Conservation (phyloP, 2,329 filamentous ascomycete species). For the Colletotrichum gigasporum region DNA sequence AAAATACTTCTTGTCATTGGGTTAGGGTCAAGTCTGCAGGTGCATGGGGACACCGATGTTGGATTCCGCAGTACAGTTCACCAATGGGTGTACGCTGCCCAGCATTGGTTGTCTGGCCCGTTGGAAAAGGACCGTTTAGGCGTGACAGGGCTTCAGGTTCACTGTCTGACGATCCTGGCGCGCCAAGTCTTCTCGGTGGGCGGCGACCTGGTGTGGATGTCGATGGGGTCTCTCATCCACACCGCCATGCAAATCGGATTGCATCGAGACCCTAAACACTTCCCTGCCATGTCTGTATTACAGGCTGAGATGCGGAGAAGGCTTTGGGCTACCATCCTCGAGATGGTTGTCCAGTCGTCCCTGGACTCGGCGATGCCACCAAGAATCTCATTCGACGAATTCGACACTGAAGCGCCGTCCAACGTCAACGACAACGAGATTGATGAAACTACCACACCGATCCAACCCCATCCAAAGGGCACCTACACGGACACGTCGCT, state of each 20-base stretch:
- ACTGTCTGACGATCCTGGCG: slow-evolving; percentile 49
- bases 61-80: slow-evolving; percentile 40
- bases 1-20: slow-evolving; percentile 52
- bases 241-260: slow-evolving; percentile 56
- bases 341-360: slow-evolving; percentile 48
- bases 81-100: slow-evolving; percentile 51
- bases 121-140: slow-evolving; percentile 44
- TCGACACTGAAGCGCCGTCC: slow-evolving; percentile 47
- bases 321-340: slow-evolving; percentile 54
- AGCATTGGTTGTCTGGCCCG: slow-evolving; percentile 51
- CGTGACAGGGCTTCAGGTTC: slow-evolving; percentile 48
- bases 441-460: slow-evolving; percentile 23
- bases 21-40: slow-evolving; percentile 47
- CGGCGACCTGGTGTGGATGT: slow-evolving; percentile 52
- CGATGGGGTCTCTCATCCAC: slow-evolving; percentile 50
- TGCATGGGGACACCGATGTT: slow-evolving; percentile 35
- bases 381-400: slow-evolving; percentile 49
- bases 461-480: slow-evolving; percentile 36
- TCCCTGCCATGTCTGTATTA: slow-evolving; percentile 45
- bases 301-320: slow-evolving; percentile 50
- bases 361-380: slow-evolving; percentile 51
- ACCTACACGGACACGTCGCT: slow-evolving; percentile 45
- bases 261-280: slow-evolving; percentile 51
- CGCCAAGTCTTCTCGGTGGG: slow-evolving; percentile 52
- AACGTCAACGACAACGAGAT: slow-evolving; percentile 46